These are phyloP conservation scores for Magnusiomyces ingens DNA, from an alignment of 1,139 yeast genomes.

Conservation along the genomic window DNA sequence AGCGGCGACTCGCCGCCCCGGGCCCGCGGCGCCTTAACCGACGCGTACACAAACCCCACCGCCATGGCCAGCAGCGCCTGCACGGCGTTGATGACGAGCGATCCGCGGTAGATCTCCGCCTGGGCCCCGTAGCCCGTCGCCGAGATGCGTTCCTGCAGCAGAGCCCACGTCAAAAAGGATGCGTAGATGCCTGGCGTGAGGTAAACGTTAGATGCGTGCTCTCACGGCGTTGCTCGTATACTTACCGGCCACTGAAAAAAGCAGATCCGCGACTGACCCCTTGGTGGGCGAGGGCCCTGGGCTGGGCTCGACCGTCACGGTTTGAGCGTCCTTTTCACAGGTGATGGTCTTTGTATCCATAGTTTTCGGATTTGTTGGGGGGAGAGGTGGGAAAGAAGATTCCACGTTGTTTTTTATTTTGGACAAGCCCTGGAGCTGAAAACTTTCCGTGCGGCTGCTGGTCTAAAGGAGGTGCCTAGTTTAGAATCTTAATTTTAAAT, in stretches of 20 bases:
- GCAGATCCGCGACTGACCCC: constrained; percentile 26
- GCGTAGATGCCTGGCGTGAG: constrained; percentile 46
- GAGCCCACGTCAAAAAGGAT: constrained; percentile 85
- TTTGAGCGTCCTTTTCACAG: too few relatives aligned
- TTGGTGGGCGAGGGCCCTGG: constrained; percentile 4
- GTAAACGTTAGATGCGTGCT: too few relatives aligned
- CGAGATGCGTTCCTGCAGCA: constrained; percentile 80
- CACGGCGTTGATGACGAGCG: constrained; percentile 63
- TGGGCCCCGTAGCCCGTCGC: constrained; percentile 68
- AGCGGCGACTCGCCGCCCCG: constrained; percentile 22
- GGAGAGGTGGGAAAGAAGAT: too few relatives aligned
- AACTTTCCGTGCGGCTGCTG: too few relatives aligned
- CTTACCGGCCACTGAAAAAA: constrained; percentile 53
- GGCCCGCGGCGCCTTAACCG: constrained; percentile 30
- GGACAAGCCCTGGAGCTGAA: too few relatives aligned
- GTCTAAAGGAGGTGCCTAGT: too few relatives aligned
- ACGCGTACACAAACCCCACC: constrained; percentile 58
- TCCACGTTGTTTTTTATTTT: too few relatives aligned
- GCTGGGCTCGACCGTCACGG: not conserved
- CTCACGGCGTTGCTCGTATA: too few relatives aligned
- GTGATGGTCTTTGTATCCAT: too few relatives aligned
- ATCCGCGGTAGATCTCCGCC: constrained; percentile 57
- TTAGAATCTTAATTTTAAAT: too few relatives aligned
- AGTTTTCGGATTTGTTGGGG: too few relatives aligned
- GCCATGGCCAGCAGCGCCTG: constrained; percentile 70